A percentile compares a stretch with the other conserved stretches of the same genome.
Conservation (phyloP, 768 basidiomycete species). For the Kwoniella europaea region DNA sequence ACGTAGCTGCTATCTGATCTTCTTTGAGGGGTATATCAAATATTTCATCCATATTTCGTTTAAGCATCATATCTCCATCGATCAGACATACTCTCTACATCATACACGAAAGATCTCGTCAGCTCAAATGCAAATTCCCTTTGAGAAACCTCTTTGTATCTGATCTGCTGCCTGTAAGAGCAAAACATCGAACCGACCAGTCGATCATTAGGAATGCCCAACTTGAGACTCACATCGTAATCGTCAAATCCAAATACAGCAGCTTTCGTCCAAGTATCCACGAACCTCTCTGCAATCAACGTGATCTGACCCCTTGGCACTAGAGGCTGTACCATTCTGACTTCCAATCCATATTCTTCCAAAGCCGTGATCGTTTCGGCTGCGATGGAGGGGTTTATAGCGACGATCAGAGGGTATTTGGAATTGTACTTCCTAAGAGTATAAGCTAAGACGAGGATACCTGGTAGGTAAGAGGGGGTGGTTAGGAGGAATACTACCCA, state of each 20-base stretch:
- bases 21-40: constrained; percentile 34
- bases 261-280: constrained; percentile 69
- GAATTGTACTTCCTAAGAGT: constrained; percentile 77
- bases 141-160: too few relatives aligned
- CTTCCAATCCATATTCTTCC: constrained; percentile 23
- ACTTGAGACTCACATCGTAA: constrained; percentile 39
- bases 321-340: constrained; percentile 26
- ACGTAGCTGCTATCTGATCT: constrained; percentile 80
- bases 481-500: constrained; percentile 79
- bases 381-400: constrained; percentile 69
- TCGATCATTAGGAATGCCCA: constrained; percentile 2
- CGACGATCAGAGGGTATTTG: constrained; percentile 75
- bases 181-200: too few relatives aligned
- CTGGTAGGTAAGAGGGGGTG: constrained; percentile 85
- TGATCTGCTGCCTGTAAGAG: too few relatives aligned
- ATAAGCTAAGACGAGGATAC: constrained; percentile 78
- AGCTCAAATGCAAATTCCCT: not conserved
- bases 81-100: constrained; percentile 36
- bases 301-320: constrained; percentile 28
- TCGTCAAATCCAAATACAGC: constrained; percentile 55
- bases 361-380: constrained; percentile 50
- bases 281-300: constrained; percentile 58
- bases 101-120: not conserved
- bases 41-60: constrained; percentile 38
- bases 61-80: constrained; percentile 45